These are phyloP conservation scores for Amylocarpus encephaloides DNA, from an alignment of 2,329 filamentous ascomycete species.

Conservation along the genomic window DNA sequence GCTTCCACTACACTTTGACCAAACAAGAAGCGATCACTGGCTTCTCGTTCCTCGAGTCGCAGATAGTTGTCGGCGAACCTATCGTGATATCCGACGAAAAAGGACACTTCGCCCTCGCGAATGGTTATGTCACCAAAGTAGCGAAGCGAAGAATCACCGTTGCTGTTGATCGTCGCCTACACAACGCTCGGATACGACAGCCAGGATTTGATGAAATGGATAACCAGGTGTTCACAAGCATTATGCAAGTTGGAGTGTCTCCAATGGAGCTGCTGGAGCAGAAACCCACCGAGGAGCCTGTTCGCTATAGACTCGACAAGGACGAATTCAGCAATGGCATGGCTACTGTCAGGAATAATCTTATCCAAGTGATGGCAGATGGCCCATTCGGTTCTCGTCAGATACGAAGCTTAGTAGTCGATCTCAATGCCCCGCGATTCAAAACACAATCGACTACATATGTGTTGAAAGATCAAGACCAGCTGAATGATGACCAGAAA, in stretches of 20 bases:
- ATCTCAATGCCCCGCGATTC: slow-evolving; percentile 68
- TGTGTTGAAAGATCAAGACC: slow-evolving; percentile 52
- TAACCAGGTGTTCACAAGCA: slow-evolving; percentile 84
- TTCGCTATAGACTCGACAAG: slow-evolving; percentile 84
- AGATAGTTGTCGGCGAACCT: slow-evolving; percentile 79
- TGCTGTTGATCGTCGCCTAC: slow-evolving; percentile 81
- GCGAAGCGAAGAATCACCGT: slow-evolving; percentile 73
- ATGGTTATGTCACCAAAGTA: slow-evolving; percentile 80
- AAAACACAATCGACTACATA: slow-evolving; percentile 59
- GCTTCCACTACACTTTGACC: slow-evolving; percentile 78
- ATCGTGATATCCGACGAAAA: slow-evolving; percentile 95
- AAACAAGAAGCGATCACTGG: slow-evolving; percentile 56
- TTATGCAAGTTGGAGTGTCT: slow-evolving; percentile 76
- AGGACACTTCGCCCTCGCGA: slow-evolving; percentile 89
- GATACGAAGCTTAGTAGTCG: slow-evolving; percentile 74
- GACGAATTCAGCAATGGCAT: slow-evolving; percentile 98
- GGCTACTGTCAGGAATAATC: slow-evolving; percentile 88
- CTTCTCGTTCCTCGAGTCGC: slow-evolving; percentile 87
- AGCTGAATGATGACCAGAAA: slow-evolving; percentile 81
- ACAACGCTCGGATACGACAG: slow-evolving; percentile 73
- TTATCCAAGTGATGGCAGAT: slow-evolving; percentile 86
- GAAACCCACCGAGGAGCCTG: slow-evolving; percentile 48
- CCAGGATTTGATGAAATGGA: slow-evolving; percentile 66
- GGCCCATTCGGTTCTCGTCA: slow-evolving; percentile 63
- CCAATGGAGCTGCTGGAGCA: slow-evolving; percentile 38